Evolutionary conservation across 148 eudicot genomes (phyloP), one percentile per base, ranked within the genome.

Genomic region (Selenicereus undatus): DNA sequence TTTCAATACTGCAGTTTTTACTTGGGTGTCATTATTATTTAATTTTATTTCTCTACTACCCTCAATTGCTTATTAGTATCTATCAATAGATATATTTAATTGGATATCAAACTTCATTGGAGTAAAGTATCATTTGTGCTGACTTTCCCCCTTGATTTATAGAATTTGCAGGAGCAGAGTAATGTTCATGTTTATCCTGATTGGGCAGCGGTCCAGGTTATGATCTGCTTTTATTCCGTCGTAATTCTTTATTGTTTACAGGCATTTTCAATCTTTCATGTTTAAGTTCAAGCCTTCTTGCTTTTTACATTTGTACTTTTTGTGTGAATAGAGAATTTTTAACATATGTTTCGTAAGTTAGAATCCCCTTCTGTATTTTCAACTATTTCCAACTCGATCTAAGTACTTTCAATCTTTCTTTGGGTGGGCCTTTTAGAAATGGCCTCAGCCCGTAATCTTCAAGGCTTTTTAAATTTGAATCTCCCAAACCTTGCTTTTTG

Each of bases 171-270:
- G 90, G 91, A 87, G 69, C 89, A 83, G 70, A 83, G 83, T 75
- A 83, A 73, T 64, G 84, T 81, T 64, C 89, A 90, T 81, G 87
- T 85, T 30, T 86, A 83, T 83, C 91, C 90, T 78, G 90, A 89
- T 78, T 90, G 91, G 93, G 88, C 86, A 74, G 84, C 90, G 81
- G 88, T 86, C 24, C 93, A 90, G 90, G 93, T 90, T 69, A 73
- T 77, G 48, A 45, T 51, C 32, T 58, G 54, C 12, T 10, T 22
- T 24, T 64, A 64, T 64, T 12, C 29, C 12, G 6, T 22, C 27
- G 12, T 20, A 24, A n/a, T 64, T 7, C 16, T 13, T 76, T 11
- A 26, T 52, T 76, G 12, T 29, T 26, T 50, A 4, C 26, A 16
- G 18, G 22, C 71, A 27, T 65, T 43, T 62, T 64, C 21, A 24